Conservation (phyloP, 23 red algal genomes). For the Chondrus crispus region DNA sequence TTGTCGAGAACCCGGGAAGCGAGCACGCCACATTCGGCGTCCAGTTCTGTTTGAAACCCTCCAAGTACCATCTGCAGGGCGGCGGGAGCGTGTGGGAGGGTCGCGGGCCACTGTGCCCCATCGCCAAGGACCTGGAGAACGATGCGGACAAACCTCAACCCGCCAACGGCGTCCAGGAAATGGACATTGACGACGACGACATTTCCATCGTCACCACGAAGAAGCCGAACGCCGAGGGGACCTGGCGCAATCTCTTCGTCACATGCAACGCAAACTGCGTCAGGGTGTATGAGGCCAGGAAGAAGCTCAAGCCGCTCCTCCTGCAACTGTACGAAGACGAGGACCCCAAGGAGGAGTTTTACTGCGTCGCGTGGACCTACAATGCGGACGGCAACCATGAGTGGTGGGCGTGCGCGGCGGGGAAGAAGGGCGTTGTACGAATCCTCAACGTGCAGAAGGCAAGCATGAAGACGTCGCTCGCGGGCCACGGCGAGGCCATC, state of each 20-base stretch:
- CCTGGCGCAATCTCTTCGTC: constrained; percentile 46
- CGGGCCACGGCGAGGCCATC: constrained; percentile 79
- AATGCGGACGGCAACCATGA: constrained; percentile 57
- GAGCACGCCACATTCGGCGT: constrained; percentile 55
- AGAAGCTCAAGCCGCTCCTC: constrained; percentile 16
- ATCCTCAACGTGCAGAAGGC: constrained; percentile 60
- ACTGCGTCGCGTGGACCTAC: constrained; percentile 74
- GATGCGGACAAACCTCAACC: not conserved
- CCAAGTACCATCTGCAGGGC: constrained; percentile 43
- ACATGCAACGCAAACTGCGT: constrained; percentile 55
- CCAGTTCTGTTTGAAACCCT: constrained; percentile 52
- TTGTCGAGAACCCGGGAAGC: constrained; percentile 11
- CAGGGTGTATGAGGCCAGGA: constrained; percentile 60
- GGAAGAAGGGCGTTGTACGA: constrained; percentile 70
- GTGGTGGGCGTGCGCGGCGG: constrained; percentile 61
- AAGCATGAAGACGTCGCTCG: constrained; percentile 37
- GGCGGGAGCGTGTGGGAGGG: constrained; percentile 40
- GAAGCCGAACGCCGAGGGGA: not conserved
- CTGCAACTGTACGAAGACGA: constrained; percentile 64
- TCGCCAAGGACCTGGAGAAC: not conserved
- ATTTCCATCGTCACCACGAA: not conserved
- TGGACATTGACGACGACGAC: constrained; percentile 25
- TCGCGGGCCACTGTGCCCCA: not conserved
- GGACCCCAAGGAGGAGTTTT: constrained; percentile 69
- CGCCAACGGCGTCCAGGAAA: constrained; percentile 1